Evolutionary conservation across 495 filamentous ascomycete genomes (phyloP), one percentile per base, ranked within the genome.

Genomic region (Xylaria acuta): DNA sequence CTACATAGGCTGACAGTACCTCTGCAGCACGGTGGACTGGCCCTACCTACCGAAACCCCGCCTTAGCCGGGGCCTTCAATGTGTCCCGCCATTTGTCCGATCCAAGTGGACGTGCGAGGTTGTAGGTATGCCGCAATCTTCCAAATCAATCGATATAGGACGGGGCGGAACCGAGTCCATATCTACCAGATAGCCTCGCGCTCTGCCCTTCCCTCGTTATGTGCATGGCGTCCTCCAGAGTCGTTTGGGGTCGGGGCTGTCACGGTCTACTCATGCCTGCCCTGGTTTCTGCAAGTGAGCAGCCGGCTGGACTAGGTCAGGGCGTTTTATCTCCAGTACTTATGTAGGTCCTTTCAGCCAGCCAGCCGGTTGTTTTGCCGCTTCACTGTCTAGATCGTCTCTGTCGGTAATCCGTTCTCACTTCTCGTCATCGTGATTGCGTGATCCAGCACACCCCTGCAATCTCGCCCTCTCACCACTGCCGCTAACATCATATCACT

Each of bases 381-480:
- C 63, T 45, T 65, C 36, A n/a, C 45, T 32, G 43, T 53, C 32
- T 7, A 49, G 25, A 47, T 65, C 40, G 22, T 67, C 32, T 16
- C 32, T 60, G 58, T 60, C 65, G 49, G 51, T 41, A 68, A 27
- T 64, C 32, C 54, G 56, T 14, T 54, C 43, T 53, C 58, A 40
- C 43, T 64, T 70, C 58, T 45, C 43, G 68, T 64, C 25, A 54
- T 54, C 53, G 47, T 63, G 68, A 53, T 70, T 70, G 68, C 58
- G 45, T 70, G 56, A 45, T 64, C 34, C 68, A 53, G 43, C 18
- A 43, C 58, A 59, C 53, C 58, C 68, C 58, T 64, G 43, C 45
- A 63, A 18, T 12, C 43, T 18, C 6, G 60, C 34, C 43, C 58
- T 63, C 22, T 69, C 68, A 54, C 68, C 58, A 64, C 49, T 54